Percentiles rank a stretch among this genome's conserved stretches.
Conservation (phyloP, 2,329 filamentous ascomycete genomes). For the Diaporthe sp. region DNA sequence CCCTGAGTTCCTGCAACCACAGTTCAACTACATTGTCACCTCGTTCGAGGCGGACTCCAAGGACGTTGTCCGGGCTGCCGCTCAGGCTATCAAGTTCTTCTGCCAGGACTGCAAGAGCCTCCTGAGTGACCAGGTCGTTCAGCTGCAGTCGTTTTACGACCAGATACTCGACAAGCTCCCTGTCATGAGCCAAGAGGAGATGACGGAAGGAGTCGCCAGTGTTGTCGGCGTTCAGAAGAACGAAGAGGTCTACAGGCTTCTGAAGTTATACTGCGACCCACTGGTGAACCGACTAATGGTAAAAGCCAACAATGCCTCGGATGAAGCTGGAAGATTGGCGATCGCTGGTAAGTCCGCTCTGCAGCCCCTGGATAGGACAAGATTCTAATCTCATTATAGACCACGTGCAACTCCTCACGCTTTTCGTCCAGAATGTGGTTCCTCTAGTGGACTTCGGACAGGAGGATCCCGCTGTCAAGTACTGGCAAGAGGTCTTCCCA, state of each 20-base stretch:
- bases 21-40: constrained; percentile 95
- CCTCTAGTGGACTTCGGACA: constrained; percentile 80
- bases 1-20: constrained; percentile 89
- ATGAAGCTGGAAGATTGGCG: constrained; percentile 82
- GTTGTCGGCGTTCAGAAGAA: constrained; percentile 90
- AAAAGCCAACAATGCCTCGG: constrained; percentile 87
- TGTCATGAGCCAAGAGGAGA: constrained; percentile 89
- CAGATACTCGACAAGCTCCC: constrained; percentile 89
- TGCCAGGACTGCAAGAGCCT: constrained; percentile 94
- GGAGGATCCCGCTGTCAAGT: constrained; percentile 92
- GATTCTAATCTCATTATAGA: constrained; percentile 64
- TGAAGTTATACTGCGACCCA: constrained; percentile 95
- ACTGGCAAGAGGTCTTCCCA: constrained; percentile 94
- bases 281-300: constrained; percentile 87
- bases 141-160: constrained; percentile 94
- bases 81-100: constrained; percentile 96
- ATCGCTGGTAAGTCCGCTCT: constrained; percentile 76
- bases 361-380: not conserved
- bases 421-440: constrained; percentile 84
- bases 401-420: constrained; percentile 91
- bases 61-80: constrained; percentile 92
- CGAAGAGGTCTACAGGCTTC: constrained; percentile 83
- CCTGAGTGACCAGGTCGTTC: constrained; percentile 84
- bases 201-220: constrained; percentile 94
- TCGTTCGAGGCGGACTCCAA: constrained; percentile 91